Base-by-base conservation (phyloP, 345 rosid species). In the Eucalyptus cloeziana region DNA sequence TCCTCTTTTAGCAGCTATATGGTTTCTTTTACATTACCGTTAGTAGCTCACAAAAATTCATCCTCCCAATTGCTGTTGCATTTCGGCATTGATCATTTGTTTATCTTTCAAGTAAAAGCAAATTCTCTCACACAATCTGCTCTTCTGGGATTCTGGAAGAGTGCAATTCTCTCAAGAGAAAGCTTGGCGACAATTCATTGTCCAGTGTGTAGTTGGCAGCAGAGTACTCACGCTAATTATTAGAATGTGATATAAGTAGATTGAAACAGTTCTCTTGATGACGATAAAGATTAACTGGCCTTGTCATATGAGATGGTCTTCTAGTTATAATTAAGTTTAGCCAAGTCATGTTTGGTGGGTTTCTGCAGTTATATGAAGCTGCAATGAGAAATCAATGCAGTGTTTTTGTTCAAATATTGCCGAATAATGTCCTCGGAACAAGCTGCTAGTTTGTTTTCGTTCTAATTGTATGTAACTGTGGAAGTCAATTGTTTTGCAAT, bases 251-350 rank as follows among this genome's bases (percentile, higher is more conserved):
- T 67, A 31, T 1, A 1, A 31, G 1, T 31, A 16, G 22, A 67
- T 67, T 67, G 79, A 67, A 15, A 67, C 0, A 31, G 21, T 67
- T 67, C 2, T 67, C 40, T 31, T 1, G 2, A 67, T 31, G 40
- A n/a, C 21, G 22, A 64, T 4, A 0, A 31, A 67, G 33, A 67
- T 1, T 67, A 0, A 67, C 2, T 67, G 79, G 40, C 79, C 21
- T n/a, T 4, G 40, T 67, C 40, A 31, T n/a, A 67, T 67, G 76
- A 67, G 40, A 67, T 31, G 2, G 40, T 31, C 40, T 15, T 67
- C 0, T 64, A 0, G 10, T 67, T 67, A 0, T 0, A 8, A 67
- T 16, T 31, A 1, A 67, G 11, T 67, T 7, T 1, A 67, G 40
- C 76, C 76, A 67, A 67, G 40, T 8, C 79, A n/a, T 67, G 79